phyloP scores from a whole-genome alignment of 2,329 filamentous ascomycete species.

The Metarhizium album region DNA sequence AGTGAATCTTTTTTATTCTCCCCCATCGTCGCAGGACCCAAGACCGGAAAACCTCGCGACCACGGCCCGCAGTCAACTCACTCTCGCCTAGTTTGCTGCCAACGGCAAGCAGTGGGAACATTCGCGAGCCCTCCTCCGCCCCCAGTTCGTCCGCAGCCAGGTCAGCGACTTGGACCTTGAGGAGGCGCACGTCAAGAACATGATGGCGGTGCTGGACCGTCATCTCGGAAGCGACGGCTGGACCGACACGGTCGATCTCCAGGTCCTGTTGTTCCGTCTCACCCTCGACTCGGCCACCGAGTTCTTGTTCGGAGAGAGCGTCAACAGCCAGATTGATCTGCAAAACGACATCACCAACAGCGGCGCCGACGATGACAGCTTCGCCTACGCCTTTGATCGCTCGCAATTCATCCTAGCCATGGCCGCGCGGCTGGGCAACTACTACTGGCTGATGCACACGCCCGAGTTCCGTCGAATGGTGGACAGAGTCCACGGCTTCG shows the following conservation, averaged over 20 bases:
- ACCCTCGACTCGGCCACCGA: conserved; percentile 38
- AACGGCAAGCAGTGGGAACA: conserved; percentile 26
- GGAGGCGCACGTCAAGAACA: conserved; percentile 24
- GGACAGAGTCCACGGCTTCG: conserved; percentile 54
- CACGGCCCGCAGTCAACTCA: too few relatives aligned
- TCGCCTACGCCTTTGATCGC: conserved; percentile 18
- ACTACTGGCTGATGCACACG: conserved; percentile 37
- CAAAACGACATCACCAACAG: conserved; percentile 6
- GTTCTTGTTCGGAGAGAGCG: conserved; percentile 54
- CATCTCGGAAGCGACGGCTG: conserved; percentile 21
- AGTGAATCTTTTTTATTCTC: too few relatives aligned
- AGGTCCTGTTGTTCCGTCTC: conserved; percentile 35
- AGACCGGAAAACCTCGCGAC: too few relatives aligned
- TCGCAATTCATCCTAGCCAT: conserved; percentile 33
- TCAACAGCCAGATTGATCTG: conserved; percentile 26
- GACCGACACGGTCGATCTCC: conserved; percentile 28
- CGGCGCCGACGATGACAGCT: conserved; percentile 20
- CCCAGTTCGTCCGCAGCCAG: conserved; percentile 30
- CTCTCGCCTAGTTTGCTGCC: conserved; percentile 19
- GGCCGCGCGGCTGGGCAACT: conserved; percentile 38
- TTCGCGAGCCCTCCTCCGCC: conserved; percentile 26
- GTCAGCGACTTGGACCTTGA: conserved; percentile 32
- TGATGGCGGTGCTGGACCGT: conserved; percentile 15
- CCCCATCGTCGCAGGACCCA: too few relatives aligned
- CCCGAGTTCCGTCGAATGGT: conserved; percentile 54